A percentile compares a stretch with the other conserved stretches of the same genome.
These are phyloP conservation scores for Ceratobasidium sp. DNA, from an alignment of 1,284 basidiomycete species.

Conservation along the genomic window DNA sequence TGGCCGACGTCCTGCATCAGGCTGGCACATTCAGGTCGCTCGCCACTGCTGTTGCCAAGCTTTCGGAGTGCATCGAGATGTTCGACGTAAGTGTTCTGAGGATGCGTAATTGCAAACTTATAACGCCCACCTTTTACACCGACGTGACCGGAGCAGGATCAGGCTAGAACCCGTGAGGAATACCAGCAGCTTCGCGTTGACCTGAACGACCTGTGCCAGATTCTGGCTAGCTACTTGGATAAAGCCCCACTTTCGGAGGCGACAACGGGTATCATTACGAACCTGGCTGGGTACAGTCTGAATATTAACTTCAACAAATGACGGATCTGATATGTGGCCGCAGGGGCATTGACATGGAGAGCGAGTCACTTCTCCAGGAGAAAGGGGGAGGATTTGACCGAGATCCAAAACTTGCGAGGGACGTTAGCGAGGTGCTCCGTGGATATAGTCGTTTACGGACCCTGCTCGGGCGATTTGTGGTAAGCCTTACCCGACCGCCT, in stretches of 20 bases:
- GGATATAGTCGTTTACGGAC: not conserved
- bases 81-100: not conserved
- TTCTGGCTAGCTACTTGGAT: not conserved
- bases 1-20: not conserved
- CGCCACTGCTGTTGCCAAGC: not conserved
- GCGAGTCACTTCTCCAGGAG: not conserved
- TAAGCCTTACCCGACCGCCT: not conserved
- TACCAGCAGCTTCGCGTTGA: not conserved
- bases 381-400: not conserved
- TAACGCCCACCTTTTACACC: not conserved
- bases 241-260: not conserved
- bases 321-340: not conserved
- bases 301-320: no score
- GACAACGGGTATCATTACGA: not conserved
- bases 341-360: not conserved
- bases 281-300: not conserved
- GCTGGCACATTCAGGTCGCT: not conserved
- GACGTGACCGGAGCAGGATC: not conserved
- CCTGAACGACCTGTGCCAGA: not conserved
- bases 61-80: not conserved
- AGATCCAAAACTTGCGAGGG: not conserved
- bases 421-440: not conserved
- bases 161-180: not conserved
- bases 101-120: not conserved
- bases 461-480: not conserved